Evolutionary conservation across 1,284 basidiomycete species (phyloP), one percentile per base, ranked within the genome.

Genomic region (Puccinia polysora): DNA sequence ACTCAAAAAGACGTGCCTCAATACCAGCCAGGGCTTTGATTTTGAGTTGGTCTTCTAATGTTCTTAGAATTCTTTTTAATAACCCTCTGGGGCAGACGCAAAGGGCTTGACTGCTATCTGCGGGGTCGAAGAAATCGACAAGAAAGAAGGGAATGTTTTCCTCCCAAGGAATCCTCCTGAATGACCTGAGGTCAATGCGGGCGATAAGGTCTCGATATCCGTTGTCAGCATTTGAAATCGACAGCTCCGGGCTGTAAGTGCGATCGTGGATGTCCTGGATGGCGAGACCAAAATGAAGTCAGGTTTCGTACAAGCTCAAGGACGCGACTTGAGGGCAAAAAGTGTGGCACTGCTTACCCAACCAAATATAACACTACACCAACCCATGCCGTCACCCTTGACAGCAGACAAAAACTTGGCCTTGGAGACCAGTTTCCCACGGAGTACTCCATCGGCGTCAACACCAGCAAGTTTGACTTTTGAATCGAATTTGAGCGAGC

Each of bases 71-170:
- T 38, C 83, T 84, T 76, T 85, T 84, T 45, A 97, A 82, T n/a
- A 90, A 83, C 38, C 89, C 88, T 50, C 95, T 85, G 6, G 94
- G 94, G 78, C 95, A 94, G 10, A 87, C 91, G 52, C 83, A 83
- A 15, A 98, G 82, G 0, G 89, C 87, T 65, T 87, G 81, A 73
- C 84, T 85, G 2, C 89, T 89, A 30, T 89, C 87, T 0, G 62
- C 1, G 73, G 91, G 90, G 78, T 96, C 89, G 63, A 89, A 78
- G 82, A 96, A 97, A 4, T 88, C 89, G 40, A 95, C 84, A 3
- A 98, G 83, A 83, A 97, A 97, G 82, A 97, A 91, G 0, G 94
- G 90, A 1, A 93, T 86, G 75, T 94, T 85, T 77, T 89, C 83
- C 80, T 97, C 93, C 92, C 92, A 97, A 72, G 91, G 89, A 65